Conservation (phyloP, 495 filamentous ascomycete species). For the Neurospora sublineolata region DNA sequence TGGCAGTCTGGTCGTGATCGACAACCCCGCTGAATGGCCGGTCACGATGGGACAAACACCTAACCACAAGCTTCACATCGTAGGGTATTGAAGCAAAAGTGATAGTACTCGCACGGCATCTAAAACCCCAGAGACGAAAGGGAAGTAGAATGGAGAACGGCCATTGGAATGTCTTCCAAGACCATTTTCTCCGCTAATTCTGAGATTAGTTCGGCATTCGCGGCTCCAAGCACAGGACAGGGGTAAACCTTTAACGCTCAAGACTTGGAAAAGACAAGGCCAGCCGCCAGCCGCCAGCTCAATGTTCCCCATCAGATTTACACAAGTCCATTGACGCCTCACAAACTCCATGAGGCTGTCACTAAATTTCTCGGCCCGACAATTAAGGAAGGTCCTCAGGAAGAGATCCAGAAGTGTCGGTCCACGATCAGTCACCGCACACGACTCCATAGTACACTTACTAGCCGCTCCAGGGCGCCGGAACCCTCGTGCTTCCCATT, state of each 20-base stretch:
- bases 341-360: slow-evolving; percentile 1
- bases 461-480: neutral
- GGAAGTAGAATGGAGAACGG: neutral
- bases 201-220: neutral
- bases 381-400: slow-evolving; percentile 18
- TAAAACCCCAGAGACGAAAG: neutral
- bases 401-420: neutral
- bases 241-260: neutral
- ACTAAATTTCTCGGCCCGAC: slow-evolving; percentile 9
- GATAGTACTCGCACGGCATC: neutral
- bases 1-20: neutral
- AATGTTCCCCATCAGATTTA: neutral
- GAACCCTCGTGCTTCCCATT: neutral
- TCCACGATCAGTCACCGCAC: neutral
- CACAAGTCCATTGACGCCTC: neutral
- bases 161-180: neutral
- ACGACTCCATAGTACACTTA: neutral
- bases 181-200: neutral
- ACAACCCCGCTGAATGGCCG: neutral
- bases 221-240: neutral
- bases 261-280: neutral
- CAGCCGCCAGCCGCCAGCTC: neutral
- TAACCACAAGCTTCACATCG: neutral
- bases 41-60: neutral
- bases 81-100: neutral